Evolutionary conservation across 345 rosid genomes (phyloP), one percentile per base, ranked within the genome.

Genomic region (Brassica incana): DNA sequence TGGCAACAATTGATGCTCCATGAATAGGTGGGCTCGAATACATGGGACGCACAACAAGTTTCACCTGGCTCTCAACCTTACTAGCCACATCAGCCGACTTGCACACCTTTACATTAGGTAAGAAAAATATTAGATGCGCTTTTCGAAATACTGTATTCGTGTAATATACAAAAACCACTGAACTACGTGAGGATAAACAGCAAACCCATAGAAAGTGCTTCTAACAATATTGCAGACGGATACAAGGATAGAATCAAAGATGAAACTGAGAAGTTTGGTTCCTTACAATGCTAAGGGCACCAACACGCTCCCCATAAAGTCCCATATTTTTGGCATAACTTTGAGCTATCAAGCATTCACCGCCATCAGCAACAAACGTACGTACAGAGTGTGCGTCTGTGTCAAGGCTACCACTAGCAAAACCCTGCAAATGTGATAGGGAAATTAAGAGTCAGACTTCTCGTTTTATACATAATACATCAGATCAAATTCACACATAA

Each of bases 301-400:
- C 95, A 76, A 88, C 90, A 76, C 92, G 95, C 82, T 90, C 95
- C 61, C 89, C 92, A 79, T 90, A 88, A 16, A 90, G 88, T 72
- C 95, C 95, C 92, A 90, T 89, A 65, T 85, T 90, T 83, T 90
- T 90, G 9, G 90, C 90, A 82, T 85, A 90, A 78, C 92, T 87
- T 64, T 90, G 92, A 77, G 92, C 92, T 50, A 77, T 78, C 35
- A 90, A 84, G 77, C 88, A 88, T 85, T 89, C 90, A 58, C 90
- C 93, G 6, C 91, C 91, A 85, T 89, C 93, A 43, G 88, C 89
- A 75, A 85, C 90, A 83, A 88, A 90, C 52, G 78, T 84, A 67
- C 88, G 86, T 38, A 87, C 87, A 27, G 91, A 72, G 33, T 85
- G 83, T 59, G 89, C 91, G 82, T 89, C 90, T 71, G 86, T 82